Evolutionary conservation across 2,329 filamentous ascomycete genomes (phyloP).

Genomic region (Erysiphe pulchra): DNA sequence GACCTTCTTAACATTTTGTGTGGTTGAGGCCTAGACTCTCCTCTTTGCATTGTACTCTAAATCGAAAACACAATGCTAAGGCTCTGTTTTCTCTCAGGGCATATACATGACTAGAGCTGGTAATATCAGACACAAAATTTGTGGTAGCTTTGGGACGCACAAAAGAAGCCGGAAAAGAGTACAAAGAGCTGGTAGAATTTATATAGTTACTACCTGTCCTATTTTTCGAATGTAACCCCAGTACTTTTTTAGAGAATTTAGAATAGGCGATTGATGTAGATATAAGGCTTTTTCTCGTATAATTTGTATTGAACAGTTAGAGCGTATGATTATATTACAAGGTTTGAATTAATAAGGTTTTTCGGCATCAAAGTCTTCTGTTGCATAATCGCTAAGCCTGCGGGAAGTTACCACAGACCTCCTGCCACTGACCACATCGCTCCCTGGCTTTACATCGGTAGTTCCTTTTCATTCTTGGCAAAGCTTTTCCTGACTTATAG

Average conservation of each 20-base stretch:
- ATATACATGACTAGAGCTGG: conserved; percentile 15
- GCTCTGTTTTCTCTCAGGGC: conserved; percentile 13
- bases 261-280: conserved; percentile 53
- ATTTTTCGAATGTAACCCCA: conserved; percentile 25
- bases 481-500: too few relatives aligned
- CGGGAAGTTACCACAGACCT: not conserved
- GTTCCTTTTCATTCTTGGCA: too few relatives aligned
- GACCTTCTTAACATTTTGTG: conserved; percentile 26
- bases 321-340: not conserved
- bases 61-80: conserved; percentile 12
- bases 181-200: not conserved
- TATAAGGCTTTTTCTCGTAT: conserved; percentile 13
- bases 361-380: not conserved
- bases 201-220: conserved; percentile 21
- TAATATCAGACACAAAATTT: conserved; percentile 25
- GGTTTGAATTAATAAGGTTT: not conserved
- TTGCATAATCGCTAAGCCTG: not conserved
- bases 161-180: conserved; percentile 4
- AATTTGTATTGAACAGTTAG: not conserved
- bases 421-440: too few relatives aligned
- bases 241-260: conserved; percentile 28
- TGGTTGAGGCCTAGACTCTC: conserved; percentile 9
- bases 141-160: conserved; percentile 21
- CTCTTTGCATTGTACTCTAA: conserved; percentile 11
- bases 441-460: too few relatives aligned